These are phyloP conservation scores for Mixia osmundae DNA, from an alignment of 1,284 basidiomycete genomes.

Conservation along the genomic window DNA sequence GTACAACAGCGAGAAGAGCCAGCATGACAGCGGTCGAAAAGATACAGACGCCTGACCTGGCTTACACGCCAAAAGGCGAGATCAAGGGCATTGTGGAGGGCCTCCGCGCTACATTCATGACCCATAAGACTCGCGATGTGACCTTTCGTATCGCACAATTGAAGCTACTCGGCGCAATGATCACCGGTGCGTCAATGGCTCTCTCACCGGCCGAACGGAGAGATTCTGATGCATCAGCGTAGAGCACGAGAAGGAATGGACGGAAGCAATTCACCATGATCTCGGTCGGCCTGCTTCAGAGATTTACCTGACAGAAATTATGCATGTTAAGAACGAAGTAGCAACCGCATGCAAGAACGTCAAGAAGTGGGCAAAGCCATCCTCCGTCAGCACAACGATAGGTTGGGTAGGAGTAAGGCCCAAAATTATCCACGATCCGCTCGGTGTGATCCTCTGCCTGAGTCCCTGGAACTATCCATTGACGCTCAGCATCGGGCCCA, in stretches of 20 bases:
- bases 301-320: constrained; percentile 19
- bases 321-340: constrained; percentile 17
- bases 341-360: no score
- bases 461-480: constrained; percentile 21
- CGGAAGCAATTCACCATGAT: constrained; percentile 20
- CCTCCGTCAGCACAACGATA: constrained; percentile 17
- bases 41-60: no score
- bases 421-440: constrained; percentile 22
- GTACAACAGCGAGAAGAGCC: no score
- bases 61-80: constrained; percentile 3
- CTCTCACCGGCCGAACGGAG: no score
- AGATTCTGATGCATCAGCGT: constrained; percentile 17
- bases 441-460: constrained; percentile 23
- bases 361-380: constrained; percentile 22
- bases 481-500: constrained; percentile 15
- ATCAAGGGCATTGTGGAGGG: background rate
- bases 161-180: background rate
- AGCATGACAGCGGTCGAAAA: no score
- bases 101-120: background rate
- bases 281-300: constrained; percentile 22
- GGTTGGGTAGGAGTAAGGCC: constrained; percentile 21
- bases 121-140: background rate
- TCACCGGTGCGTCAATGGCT: no score
- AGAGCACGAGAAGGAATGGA: constrained; percentile 20
- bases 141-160: background rate